phyloP scores from a whole-genome alignment of 1,284 basidiomycete genomes.

The Megacollybia platyphylla region DNA sequence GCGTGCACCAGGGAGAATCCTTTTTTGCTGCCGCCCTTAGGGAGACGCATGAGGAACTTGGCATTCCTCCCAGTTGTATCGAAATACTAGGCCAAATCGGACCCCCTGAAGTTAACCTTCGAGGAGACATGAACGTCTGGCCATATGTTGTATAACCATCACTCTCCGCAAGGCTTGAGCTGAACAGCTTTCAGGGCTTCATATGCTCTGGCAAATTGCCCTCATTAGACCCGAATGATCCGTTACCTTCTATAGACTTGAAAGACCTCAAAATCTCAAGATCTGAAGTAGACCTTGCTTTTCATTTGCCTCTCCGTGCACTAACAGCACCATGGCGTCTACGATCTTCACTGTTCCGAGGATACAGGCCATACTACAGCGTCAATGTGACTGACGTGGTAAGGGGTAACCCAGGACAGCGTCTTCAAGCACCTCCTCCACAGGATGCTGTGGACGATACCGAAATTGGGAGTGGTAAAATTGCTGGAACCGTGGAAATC shows the following conservation, averaged over 20 bases:
- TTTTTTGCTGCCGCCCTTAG: slow-evolving; percentile 48
- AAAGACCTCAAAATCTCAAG: slow-evolving; percentile 26
- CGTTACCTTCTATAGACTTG: slow-evolving; percentile 50
- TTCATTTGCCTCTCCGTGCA: slow-evolving; percentile 54
- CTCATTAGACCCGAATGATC: slow-evolving; percentile 20
- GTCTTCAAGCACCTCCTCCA: not conserved
- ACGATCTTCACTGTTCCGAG: slow-evolving; percentile 42
- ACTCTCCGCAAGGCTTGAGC: not conserved
- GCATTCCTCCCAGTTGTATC: slow-evolving; percentile 40
- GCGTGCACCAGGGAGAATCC: slow-evolving; percentile 32
- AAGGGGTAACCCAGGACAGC: not conserved
- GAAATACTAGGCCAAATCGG: slow-evolving; percentile 55
- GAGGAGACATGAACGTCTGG: slow-evolving; percentile 52
- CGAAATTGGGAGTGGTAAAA: slow-evolving; percentile 28
- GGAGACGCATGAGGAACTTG: slow-evolving; percentile 67
- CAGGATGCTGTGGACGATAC: slow-evolving; percentile 15
- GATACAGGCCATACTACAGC: slow-evolving; percentile 48
- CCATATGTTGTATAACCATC: slow-evolving; percentile 53
- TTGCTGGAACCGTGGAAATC: slow-evolving; percentile 40
- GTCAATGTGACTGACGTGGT: slow-evolving; percentile 59
- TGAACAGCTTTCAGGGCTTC: slow-evolving; percentile 38
- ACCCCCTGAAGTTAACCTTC: slow-evolving; percentile 46
- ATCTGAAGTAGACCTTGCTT: slow-evolving; percentile 61
- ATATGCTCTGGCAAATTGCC: slow-evolving; percentile 14
- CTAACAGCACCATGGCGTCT: slow-evolving; percentile 34